Conservation (phyloP, 441 rosid genomes). For the Populus hybrid region DNA sequence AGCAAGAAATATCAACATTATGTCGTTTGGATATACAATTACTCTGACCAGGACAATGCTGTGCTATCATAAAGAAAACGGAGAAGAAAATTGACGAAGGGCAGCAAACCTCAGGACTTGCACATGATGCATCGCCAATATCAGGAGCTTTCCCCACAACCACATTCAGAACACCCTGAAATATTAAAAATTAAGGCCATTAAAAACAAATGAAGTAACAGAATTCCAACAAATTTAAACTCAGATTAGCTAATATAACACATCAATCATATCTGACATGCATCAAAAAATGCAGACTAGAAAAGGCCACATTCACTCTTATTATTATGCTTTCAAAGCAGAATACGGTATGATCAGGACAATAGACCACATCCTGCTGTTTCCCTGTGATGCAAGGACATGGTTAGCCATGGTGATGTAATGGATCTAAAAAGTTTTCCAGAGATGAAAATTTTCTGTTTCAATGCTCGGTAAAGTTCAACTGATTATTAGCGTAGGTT, state of each 20-base stretch:
- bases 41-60: not conserved
- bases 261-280: not conserved
- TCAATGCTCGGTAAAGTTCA: not conserved
- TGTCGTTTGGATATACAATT: conserved; percentile 3
- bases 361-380: not conserved
- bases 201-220: conserved; percentile 15
- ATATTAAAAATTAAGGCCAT: conserved; percentile 19
- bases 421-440: not conserved
- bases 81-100: not conserved
- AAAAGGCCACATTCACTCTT: not conserved
- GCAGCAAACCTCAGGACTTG: conserved; percentile 67
- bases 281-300: not conserved
- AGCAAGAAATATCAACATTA: conserved; percentile 12
- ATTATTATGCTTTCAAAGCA: not conserved
- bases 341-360: not conserved
- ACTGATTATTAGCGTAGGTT: not conserved
- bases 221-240: not conserved
- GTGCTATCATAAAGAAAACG: not conserved
- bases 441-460: not conserved
- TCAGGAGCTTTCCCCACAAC: conserved; percentile 93
- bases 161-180: conserved; percentile 83
- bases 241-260: not conserved
- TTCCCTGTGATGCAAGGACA: not conserved
- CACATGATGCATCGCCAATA: conserved; percentile 79
- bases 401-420: not conserved